Base-by-base conservation (phyloP, 2,329 filamentous ascomycete species). In the Onygenales sp. region DNA sequence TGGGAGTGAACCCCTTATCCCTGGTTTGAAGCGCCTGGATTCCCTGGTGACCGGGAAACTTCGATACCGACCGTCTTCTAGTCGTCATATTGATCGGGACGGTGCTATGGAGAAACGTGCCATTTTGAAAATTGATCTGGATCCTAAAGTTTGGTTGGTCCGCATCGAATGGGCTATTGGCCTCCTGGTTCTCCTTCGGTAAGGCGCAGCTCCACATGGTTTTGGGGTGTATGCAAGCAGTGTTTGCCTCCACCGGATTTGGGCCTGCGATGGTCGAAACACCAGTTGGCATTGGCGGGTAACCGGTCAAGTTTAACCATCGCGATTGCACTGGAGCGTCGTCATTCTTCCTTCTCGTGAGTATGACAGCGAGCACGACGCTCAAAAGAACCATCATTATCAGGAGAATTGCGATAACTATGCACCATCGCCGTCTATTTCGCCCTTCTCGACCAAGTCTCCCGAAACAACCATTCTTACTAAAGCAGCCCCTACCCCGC, bases 161-260 rank as follows among this genome's bases (percentile, higher is more conserved):
- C 0, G 83, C 73, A 37, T 77, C 74, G 62, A 84, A 87, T 0
- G 84, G 83, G 1, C 75, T 72, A 43, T 85, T 80, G 1, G 78
- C 76, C 3, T 77, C 70, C 43, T 91, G 87, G 55, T 88, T 72
- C 60, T 90, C 88, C 65, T 89, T 89, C 2, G 91, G 89, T 13
- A 95, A 70, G 9, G 84, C 80, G 67, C 91, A 97, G 65, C 86
- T 94, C 91, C 91, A 97, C 52, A 93, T 69, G 0, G 86, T 87
- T 3, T 82, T 76, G 0, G 86, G 86, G 6, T 77, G 74, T 3
- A 91, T 83, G 60, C 91, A 97, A 6, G 80, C 81, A 21, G 80
- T 81, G 52, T 82, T 78, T n/a, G 81, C 72, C 2, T 78, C 71
- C 0, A 79, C 78, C 49, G 86, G 83, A 59, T 87, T 80, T 0